These are phyloP conservation scores for Alternaria triticimaculans DNA, from an alignment of 2,329 filamentous ascomycete species.

Conservation along the genomic window DNA sequence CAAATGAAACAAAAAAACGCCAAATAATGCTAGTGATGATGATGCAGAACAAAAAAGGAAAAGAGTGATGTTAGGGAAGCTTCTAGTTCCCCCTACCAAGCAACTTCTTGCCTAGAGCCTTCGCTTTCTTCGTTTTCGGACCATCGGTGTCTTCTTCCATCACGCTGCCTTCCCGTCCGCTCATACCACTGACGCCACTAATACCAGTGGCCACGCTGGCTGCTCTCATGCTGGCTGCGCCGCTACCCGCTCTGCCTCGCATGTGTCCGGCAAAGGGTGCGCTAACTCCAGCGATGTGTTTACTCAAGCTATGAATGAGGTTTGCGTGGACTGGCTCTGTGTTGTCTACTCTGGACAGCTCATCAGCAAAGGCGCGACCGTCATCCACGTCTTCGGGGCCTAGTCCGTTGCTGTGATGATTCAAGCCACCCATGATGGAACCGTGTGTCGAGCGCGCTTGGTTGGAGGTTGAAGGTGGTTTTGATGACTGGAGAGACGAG, in stretches of 20 bases:
- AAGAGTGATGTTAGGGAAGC: not conserved
- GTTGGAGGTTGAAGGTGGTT: conserved; percentile 19
- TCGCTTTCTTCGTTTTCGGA: conserved; percentile 23
- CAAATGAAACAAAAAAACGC: conserved; percentile 4
- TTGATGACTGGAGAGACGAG: conserved; percentile 22
- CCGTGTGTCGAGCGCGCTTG: conserved; percentile 31
- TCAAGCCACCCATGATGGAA: conserved; percentile 31
- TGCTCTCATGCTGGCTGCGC: conserved; percentile 17
- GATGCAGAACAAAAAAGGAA: not conserved
- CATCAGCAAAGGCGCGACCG: conserved; percentile 45
- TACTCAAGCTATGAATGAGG: conserved; percentile 42
- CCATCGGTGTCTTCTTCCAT: conserved; percentile 4
- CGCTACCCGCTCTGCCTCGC: conserved; percentile 17
- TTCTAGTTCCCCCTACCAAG: conserved; percentile 16
- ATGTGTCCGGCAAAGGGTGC: conserved; percentile 34
- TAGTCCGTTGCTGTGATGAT: conserved; percentile 18
- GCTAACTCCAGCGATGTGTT: conserved; percentile 40
- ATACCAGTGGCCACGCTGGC: conserved; percentile 12
- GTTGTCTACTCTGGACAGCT: conserved; percentile 44
- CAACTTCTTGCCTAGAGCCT: conserved; percentile 22
- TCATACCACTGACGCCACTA: conserved; percentile 7
- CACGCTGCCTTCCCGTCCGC: not conserved
- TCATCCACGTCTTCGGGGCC: conserved; percentile 35
- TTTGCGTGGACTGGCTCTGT: conserved; percentile 44
- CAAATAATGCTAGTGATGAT: not conserved